Evolutionary conservation across 352 stramenopile genomes (phyloP).

Genomic region (Globisporangium orthogonon): DNA sequence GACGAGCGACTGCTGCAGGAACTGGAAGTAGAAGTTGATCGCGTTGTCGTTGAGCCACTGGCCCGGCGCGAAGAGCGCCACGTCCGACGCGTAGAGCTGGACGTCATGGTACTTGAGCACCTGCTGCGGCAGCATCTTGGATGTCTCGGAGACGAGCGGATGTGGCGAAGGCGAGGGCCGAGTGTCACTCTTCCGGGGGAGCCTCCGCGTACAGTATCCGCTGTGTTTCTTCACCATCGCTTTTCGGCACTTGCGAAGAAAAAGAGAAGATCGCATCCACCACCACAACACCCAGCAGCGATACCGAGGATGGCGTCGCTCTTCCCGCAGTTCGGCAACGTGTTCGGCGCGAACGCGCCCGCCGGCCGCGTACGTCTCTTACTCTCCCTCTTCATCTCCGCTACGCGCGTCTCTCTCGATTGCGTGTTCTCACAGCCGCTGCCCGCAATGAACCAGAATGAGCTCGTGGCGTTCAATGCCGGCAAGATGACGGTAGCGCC

Average conservation of each 20-base stretch:
- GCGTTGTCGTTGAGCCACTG: slow-evolving; percentile 84
- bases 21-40: slow-evolving; percentile 83
- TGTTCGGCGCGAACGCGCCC: slow-evolving; percentile 56
- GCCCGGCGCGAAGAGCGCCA: slow-evolving; percentile 46
- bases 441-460: slow-evolving; percentile 28
- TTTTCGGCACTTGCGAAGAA: slow-evolving; percentile 6
- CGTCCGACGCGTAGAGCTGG: slow-evolving; percentile 77
- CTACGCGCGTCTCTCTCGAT: no score
- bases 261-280: neutral
- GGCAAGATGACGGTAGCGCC: slow-evolving; percentile 84
- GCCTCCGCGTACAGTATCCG: neutral
- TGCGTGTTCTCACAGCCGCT: neutral
- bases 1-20: slow-evolving; percentile 39
- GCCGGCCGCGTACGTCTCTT: slow-evolving; percentile 26
- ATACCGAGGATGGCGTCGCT: slow-evolving; percentile 37
- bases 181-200: neutral
- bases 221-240: neutral
- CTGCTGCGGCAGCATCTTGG: slow-evolving; percentile 23
- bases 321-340: slow-evolving; percentile 78
- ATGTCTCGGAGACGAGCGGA: neutral
- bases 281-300: neutral
- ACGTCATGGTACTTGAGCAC: slow-evolving; percentile 79
- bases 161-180: neutral
- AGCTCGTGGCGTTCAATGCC: slow-evolving; percentile 89
- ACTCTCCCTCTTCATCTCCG: neutral